phyloP scores from a whole-genome alignment of 768 basidiomycete species.

The Suillus fuscotomentosus region DNA sequence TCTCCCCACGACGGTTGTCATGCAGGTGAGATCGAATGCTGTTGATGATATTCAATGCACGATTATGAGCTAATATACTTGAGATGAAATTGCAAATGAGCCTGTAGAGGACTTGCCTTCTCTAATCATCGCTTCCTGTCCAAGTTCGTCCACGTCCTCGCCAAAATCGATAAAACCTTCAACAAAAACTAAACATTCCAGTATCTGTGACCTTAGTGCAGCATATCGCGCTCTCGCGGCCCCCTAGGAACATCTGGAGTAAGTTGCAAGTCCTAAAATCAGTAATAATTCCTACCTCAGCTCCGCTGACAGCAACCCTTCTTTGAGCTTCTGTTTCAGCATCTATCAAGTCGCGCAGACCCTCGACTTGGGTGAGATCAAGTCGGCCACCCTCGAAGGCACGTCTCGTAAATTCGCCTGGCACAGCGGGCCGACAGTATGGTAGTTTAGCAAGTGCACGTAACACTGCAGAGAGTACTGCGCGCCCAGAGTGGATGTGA shows the following conservation, averaged over 20 bases:
- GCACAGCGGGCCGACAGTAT: slow-evolving; percentile 72
- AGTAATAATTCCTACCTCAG: slow-evolving; percentile 49
- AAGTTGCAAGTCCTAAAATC: background rate
- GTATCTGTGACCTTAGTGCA: slow-evolving; percentile 58
- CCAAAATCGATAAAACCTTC: slow-evolving; percentile 95
- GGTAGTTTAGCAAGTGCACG: slow-evolving; percentile 58
- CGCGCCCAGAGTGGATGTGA: slow-evolving; percentile 85
- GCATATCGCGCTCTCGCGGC: slow-evolving; percentile 58
- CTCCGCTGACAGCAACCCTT: slow-evolving; percentile 65
- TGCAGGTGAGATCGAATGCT: slow-evolving; percentile 57
- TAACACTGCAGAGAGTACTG: slow-evolving; percentile 72
- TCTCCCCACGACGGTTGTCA: slow-evolving; percentile 78
- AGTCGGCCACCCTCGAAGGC: slow-evolving; percentile 80
- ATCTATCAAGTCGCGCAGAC: slow-evolving; percentile 81
- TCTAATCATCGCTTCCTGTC: slow-evolving; percentile 70
- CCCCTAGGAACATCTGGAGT: slow-evolving; percentile 48
- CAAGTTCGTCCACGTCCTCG: slow-evolving; percentile 81
- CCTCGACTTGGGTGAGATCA: slow-evolving; percentile 88
- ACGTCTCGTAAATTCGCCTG: slow-evolving; percentile 87
- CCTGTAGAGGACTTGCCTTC: slow-evolving; percentile 45
- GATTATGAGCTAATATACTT: slow-evolving; percentile 45
- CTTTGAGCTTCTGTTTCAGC: slow-evolving; percentile 87
- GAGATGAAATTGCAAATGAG: slow-evolving; percentile 1
- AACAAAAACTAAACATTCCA: slow-evolving; percentile 71
- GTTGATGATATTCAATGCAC: slow-evolving; percentile 47